These are phyloP conservation scores for Micromonas commoda DNA, from an alignment of 139 green algal genomes.

Conservation along the genomic window DNA sequence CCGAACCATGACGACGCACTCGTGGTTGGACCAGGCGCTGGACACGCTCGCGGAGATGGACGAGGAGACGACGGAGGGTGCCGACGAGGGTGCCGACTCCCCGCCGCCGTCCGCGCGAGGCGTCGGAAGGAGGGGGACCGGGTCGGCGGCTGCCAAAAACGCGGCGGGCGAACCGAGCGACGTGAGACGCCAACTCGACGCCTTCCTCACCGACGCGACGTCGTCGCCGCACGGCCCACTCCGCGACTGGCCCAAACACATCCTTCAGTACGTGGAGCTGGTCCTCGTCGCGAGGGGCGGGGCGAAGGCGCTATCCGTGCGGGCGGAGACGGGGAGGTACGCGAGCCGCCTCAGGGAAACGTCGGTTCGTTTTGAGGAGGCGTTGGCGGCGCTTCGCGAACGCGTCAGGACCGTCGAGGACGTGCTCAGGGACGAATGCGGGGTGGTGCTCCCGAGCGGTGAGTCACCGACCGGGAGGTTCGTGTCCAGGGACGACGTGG, in stretches of 20 bases:
- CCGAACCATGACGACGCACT: background rate
- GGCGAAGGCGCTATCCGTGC: slow-evolving; percentile 9
- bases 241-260: background rate
- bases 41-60: background rate
- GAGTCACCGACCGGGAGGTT: too few species aligned
- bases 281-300: slow-evolving; percentile 14
- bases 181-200: background rate
- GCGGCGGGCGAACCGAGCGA: background rate
- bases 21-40: background rate
- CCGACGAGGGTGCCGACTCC: background rate
- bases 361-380: background rate
- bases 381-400: background rate
- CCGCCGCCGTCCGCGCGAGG: background rate
- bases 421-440: background rate
- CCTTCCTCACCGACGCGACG: background rate
- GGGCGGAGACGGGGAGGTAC: background rate
- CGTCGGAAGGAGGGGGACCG: background rate
- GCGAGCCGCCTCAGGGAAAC: background rate
- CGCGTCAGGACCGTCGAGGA: background rate
- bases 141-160: background rate
- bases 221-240: too few species aligned
- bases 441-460: too few species aligned
- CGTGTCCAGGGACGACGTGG: background rate
- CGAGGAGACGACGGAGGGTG: background rate
- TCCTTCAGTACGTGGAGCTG: background rate